Base-by-base conservation (phyloP, 1,139 yeast species). In the Zygosaccharomyces sapae region DNA sequence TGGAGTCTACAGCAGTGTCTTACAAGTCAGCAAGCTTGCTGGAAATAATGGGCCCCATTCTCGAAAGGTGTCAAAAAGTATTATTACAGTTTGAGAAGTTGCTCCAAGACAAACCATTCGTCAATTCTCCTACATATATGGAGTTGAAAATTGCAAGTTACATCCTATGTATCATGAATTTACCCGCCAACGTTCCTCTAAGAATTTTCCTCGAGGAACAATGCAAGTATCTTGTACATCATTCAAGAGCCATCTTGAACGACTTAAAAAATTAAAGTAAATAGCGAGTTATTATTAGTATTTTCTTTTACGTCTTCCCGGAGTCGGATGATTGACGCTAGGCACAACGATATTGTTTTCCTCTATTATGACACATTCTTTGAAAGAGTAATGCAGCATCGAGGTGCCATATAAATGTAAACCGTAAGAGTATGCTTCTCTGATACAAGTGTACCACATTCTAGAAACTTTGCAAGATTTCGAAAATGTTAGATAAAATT, bases 111-210 rank as follows among this genome's bases (percentile, higher is more conserved):
- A 18, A 36, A 6, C 42, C 44, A 2, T 50, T 45, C 33, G 30
- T 18, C 29, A 35, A 44, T 16, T 36, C 33, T 22, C 53, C 54
- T 8, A 43, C 53, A 9, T 55, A 52, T 37, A 46, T 55, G 27
- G 56, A 55, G 16, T 43, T 51, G 25, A 56, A 55, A 30, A 38
- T 55, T 9, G 55, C 56, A 12, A 55, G 59, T 48, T 57, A 55
- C 46, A 38, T 55, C 31, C 41, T 49, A 2, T 49, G 58, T 44
- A 49, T 56, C 7, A 29, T 44, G 16, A 55, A 50, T 38, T 38
- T 55, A 16, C 52, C 51, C 12, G 47, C 47, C 5, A 30, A 31
- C 6, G 41, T 45, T 4, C 45, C 54, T 4, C 36, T 55, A n/a
- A 46, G 43, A 12, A 29, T 18, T 3, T 53, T 46, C 31, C 38